Percentiles rank a stretch among this genome's conserved stretches.
phyloP scores from a whole-genome alignment of 805 yeast genomes.

The Peterozyma toletana region DNA sequence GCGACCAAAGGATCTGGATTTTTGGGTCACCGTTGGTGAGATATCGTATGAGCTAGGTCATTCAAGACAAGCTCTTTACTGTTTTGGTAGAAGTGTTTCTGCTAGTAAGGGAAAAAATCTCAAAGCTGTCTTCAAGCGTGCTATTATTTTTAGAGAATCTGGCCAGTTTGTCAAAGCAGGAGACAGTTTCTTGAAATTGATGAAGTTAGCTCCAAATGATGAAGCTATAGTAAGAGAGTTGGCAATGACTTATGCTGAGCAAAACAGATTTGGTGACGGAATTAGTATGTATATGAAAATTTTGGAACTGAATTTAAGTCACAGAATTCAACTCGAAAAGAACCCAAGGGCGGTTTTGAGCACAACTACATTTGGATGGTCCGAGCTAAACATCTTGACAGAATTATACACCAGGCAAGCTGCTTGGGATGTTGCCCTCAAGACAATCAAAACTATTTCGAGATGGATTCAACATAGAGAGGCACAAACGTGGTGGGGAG shows the following conservation, averaged over 20 bases:
- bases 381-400: slow-evolving; percentile 75
- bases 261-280: slow-evolving; percentile 64
- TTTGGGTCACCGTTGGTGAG: slow-evolving; percentile 76
- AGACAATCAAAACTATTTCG: slow-evolving; percentile 59
- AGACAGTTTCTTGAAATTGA: slow-evolving; percentile 61
- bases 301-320: slow-evolving; percentile 48
- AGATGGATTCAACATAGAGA: slow-evolving; percentile 78
- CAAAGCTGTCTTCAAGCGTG: slow-evolving; percentile 55
- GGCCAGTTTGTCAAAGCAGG: slow-evolving; percentile 66
- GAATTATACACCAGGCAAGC: slow-evolving; percentile 72
- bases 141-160: slow-evolving; percentile 58
- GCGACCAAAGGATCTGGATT: slow-evolving; percentile 65
- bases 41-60: slow-evolving; percentile 59
- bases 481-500: slow-evolving; percentile 62
- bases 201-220: slow-evolving; percentile 50
- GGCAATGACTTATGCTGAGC: slow-evolving; percentile 44
- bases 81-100: slow-evolving; percentile 61
- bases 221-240: slow-evolving; percentile 53
- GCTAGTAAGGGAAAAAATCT: slow-evolving; percentile 36
- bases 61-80: slow-evolving; percentile 68
- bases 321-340: slow-evolving; percentile 20
- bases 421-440: slow-evolving; percentile 57
- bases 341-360: slow-evolving; percentile 15
- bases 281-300: slow-evolving; percentile 60
- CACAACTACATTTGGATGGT: slow-evolving; percentile 70